phyloP scores from a whole-genome alignment of 768 basidiomycete species.

The Suillus paluster region DNA sequence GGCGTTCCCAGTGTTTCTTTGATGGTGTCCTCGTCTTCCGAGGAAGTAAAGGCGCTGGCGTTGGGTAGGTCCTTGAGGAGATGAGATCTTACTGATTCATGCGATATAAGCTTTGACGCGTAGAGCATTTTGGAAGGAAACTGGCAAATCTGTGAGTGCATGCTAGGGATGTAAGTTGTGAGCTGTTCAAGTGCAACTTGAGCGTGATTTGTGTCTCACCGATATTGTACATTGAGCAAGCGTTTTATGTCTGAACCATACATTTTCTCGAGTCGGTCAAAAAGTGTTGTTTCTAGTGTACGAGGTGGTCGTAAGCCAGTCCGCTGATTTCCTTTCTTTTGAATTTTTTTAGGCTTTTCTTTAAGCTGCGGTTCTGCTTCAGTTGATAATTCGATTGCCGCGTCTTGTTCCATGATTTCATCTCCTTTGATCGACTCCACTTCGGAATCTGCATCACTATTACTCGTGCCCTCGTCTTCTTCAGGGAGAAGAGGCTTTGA shows the following conservation, averaged over 20 bases:
- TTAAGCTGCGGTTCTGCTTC: constrained; percentile 8
- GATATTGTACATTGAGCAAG: constrained; percentile 90
- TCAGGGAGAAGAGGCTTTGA: constrained; percentile 12
- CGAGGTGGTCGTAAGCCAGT: constrained; percentile 58
- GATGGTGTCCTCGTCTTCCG: constrained; percentile 62
- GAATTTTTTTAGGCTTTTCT: constrained; percentile 4
- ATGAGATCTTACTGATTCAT: constrained; percentile 71
- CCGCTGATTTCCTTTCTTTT: constrained; percentile 17
- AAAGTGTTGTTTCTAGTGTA: constrained; percentile 87
- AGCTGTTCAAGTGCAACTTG: not conserved
- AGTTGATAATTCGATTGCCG: not conserved
- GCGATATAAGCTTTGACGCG: constrained; percentile 66
- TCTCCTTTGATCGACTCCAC: constrained; percentile 26
- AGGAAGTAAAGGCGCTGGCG: constrained; percentile 37
- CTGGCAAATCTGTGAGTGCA: constrained; percentile 84
- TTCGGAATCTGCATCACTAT: constrained; percentile 16
- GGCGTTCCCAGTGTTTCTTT: constrained; percentile 77
- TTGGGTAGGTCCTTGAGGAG: constrained; percentile 74
- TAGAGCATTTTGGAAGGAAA: constrained; percentile 90
- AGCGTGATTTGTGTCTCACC: constrained; percentile 43
- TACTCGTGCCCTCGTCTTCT: constrained; percentile 6
- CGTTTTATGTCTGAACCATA: constrained; percentile 84
- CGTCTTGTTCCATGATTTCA: constrained; percentile 24
- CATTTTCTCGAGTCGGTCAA: constrained; percentile 89
- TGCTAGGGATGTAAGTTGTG: constrained; percentile 48